phyloP scores from a whole-genome alignment of 345 rosid species.

The Eutrema yunnanense region DNA sequence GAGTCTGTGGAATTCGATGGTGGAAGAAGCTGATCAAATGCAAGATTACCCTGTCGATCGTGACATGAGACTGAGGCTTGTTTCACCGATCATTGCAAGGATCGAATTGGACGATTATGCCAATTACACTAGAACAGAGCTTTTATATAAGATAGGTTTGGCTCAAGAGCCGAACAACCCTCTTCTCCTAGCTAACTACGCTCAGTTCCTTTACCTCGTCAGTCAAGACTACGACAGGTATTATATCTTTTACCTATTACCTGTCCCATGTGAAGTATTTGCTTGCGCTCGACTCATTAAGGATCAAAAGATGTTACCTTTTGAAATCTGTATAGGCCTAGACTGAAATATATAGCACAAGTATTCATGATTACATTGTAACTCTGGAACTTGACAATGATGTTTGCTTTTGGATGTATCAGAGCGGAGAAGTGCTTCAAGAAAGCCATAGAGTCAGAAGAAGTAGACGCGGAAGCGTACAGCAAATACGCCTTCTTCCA shows the following conservation, averaged over 20 bases:
- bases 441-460: constrained; percentile 47
- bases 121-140: constrained; percentile 44
- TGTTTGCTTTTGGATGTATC: constrained; percentile 11
- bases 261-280: background rate
- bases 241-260: background rate
- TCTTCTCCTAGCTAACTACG: constrained; percentile 62
- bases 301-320: background rate
- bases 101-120: constrained; percentile 42
- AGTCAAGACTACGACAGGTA: constrained; percentile 60
- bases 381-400: constrained; percentile 6
- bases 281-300: background rate
- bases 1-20: constrained; percentile 45
- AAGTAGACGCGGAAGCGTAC: constrained; percentile 56
- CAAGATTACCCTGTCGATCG: constrained; percentile 33
- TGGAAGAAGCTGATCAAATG: constrained; percentile 47
- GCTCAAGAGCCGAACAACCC: constrained; percentile 58
- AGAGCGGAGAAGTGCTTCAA: constrained; percentile 80
- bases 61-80: constrained; percentile 29
- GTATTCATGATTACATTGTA: background rate
- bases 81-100: constrained; percentile 36
- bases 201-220: constrained; percentile 59
- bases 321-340: background rate
- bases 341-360: background rate
- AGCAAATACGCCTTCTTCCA: constrained; percentile 61
- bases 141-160: constrained; percentile 47